Percentiles rank a stretch among this genome's conserved stretches.
Evolutionary conservation across 1,139 yeast genomes (phyloP).

Genomic region (Pichia terricola): DNA sequence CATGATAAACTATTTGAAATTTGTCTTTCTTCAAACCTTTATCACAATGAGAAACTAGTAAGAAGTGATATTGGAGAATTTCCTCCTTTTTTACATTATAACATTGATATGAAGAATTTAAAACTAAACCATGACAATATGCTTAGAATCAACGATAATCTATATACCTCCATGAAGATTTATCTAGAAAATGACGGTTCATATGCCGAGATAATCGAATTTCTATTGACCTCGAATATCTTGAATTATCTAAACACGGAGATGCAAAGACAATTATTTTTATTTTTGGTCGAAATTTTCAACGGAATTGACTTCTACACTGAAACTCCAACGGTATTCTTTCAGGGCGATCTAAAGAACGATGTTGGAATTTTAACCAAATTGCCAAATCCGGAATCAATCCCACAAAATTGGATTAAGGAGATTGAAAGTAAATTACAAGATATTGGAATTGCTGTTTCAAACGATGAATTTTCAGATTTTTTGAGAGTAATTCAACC

Average conservation of each 20-base stretch:
- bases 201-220: not conserved
- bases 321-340: not conserved
- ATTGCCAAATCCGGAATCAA: not conserved
- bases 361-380: not conserved
- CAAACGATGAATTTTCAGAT: not conserved
- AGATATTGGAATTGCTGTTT: not conserved
- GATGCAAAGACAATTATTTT: not conserved
- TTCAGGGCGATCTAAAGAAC: not conserved
- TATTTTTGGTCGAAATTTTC: not conserved
- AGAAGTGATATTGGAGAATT: not conserved
- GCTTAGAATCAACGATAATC: not conserved
- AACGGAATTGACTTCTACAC: not conserved
- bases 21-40: conserved; percentile 6
- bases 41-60: not conserved
- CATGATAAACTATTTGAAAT: conserved; percentile 3
- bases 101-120: conserved; percentile 4
- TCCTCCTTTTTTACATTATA: conserved; percentile 5
- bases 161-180: not conserved
- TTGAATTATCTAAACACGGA: not conserved
- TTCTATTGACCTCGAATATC: not conserved
- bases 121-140: not conserved
- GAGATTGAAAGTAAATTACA: not conserved
- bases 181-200: not conserved
- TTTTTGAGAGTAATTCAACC: no score
- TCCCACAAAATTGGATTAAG: not conserved